A percentile compares a stretch with the other conserved stretches of the same genome.
Conservation (phyloP, 768 basidiomycete species). For the Agrocybe chaxingu region DNA sequence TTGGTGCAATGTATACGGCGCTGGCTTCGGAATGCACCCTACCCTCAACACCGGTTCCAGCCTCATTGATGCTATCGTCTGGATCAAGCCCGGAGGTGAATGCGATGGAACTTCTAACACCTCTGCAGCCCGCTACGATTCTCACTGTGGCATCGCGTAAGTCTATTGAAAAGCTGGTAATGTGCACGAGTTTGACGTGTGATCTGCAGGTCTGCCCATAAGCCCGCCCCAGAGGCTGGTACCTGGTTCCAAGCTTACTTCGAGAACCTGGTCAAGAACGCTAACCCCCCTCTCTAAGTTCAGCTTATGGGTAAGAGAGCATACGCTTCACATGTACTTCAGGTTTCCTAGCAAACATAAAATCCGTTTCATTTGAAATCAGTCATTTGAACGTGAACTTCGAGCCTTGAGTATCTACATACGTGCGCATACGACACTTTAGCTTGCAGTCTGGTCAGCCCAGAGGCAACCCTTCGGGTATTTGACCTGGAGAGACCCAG, state of each 20-base stretch:
- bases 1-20: conserved; percentile 67
- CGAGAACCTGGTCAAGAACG: conserved; percentile 47
- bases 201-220: conserved; percentile 26
- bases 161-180: conserved; percentile 14
- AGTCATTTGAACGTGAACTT: too few relatives aligned
- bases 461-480: too few relatives aligned
- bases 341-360: not conserved
- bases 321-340: too few relatives aligned
- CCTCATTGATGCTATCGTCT: conserved; percentile 59
- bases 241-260: conserved; percentile 73
- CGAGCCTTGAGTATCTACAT: too few relatives aligned
- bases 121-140: conserved; percentile 50
- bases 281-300: conserved; percentile 48
- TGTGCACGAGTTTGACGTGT: too few relatives aligned
- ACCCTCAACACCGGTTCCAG: conserved; percentile 52
- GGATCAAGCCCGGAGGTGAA: conserved; percentile 70
- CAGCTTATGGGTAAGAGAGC: not conserved
- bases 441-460: too few relatives aligned
- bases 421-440: too few relatives aligned
- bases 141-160: conserved; percentile 45
- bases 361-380: too few relatives aligned
- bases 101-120: conserved; percentile 60
- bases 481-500: too few relatives aligned
- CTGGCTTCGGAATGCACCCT: conserved; percentile 60
- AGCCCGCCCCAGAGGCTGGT: conserved; percentile 60